Percentiles rank a stretch among this genome's conserved stretches.
Evolutionary conservation across 1,284 basidiomycete species (phyloP).

Genomic region (Moniliophthora roreri): DNA sequence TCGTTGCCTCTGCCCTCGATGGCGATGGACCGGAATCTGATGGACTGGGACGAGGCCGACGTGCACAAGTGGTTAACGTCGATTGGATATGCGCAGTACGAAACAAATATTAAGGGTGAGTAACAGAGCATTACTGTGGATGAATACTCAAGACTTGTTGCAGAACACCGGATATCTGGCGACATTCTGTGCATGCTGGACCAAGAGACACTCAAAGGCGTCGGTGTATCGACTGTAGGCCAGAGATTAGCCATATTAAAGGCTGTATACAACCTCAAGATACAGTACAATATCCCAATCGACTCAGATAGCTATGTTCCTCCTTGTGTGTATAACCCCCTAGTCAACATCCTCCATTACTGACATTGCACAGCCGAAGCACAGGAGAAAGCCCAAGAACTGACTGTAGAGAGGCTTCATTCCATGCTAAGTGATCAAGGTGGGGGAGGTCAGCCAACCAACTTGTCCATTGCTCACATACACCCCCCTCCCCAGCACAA

Average conservation of each 20-base stretch:
- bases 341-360: neutral
- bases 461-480: neutral
- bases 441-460: conserved; percentile 51
- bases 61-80: conserved; percentile 76
- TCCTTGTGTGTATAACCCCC: conserved; percentile 65
- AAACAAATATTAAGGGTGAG: conserved; percentile 66
- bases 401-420: conserved; percentile 69
- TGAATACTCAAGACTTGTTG: conserved; percentile 12
- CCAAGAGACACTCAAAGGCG: conserved; percentile 77
- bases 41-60: conserved; percentile 82
- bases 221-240: conserved; percentile 84
- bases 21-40: conserved; percentile 44
- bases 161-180: conserved; percentile 90
- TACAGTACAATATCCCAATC: conserved; percentile 80
- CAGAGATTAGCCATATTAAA: conserved; percentile 88
- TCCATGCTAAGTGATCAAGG: conserved; percentile 75
- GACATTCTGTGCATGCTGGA: conserved; percentile 85
- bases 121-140: conserved; percentile 17
- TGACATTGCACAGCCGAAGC: conserved; percentile 48
- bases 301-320: conserved; percentile 88
- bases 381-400: conserved; percentile 56
- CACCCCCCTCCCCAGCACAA: conserved; percentile 46
- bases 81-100: conserved; percentile 82
- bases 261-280: conserved; percentile 85
- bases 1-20: too few species aligned